phyloP scores from a whole-genome alignment of 371 early-diverging fungal genomes.

The Smittium culicis region DNA sequence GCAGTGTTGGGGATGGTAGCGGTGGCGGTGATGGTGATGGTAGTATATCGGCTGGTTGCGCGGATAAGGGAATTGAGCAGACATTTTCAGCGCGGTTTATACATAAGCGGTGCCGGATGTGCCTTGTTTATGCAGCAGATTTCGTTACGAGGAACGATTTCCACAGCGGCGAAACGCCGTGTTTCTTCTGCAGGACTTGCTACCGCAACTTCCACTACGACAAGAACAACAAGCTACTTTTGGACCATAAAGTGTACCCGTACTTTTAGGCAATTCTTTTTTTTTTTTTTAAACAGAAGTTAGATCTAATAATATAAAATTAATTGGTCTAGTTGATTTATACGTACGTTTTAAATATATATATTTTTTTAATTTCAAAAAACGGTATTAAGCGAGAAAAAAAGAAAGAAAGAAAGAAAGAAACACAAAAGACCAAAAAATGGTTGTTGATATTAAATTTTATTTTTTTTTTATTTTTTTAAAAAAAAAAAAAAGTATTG shows the following conservation, averaged over 20 bases:
- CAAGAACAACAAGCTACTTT: slow-evolving; percentile 35
- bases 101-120: slow-evolving; percentile 50
- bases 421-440: too few relatives aligned
- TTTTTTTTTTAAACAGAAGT: too few relatives aligned
- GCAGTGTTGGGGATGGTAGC: too few relatives aligned
- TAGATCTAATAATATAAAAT: neutral
- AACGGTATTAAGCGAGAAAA: too few relatives aligned
- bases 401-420: too few relatives aligned
- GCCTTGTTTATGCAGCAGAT: slow-evolving; percentile 45
- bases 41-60: slow-evolving; percentile 33
- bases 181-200: slow-evolving; percentile 60
- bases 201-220: slow-evolving; percentile 56
- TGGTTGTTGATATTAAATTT: too few relatives aligned
- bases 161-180: slow-evolving; percentile 52
- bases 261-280: slow-evolving; percentile 30
- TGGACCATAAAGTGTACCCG: slow-evolving; percentile 35
- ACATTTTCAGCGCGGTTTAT: slow-evolving; percentile 33
- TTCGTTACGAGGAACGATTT: slow-evolving; percentile 54
- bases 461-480: neutral
- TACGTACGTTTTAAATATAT: too few relatives aligned
- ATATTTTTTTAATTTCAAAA: too few relatives aligned
- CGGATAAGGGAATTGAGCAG: slow-evolving; percentile 41
- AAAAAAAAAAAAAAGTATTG: neutral
- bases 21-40: slow-evolving; percentile 21
- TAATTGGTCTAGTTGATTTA: too few relatives aligned